Percentiles rank a stretch among this genome's conserved stretches.
Evolutionary conservation across 495 filamentous ascomycete genomes (phyloP).

Genomic region (Filosporella fistucella): DNA sequence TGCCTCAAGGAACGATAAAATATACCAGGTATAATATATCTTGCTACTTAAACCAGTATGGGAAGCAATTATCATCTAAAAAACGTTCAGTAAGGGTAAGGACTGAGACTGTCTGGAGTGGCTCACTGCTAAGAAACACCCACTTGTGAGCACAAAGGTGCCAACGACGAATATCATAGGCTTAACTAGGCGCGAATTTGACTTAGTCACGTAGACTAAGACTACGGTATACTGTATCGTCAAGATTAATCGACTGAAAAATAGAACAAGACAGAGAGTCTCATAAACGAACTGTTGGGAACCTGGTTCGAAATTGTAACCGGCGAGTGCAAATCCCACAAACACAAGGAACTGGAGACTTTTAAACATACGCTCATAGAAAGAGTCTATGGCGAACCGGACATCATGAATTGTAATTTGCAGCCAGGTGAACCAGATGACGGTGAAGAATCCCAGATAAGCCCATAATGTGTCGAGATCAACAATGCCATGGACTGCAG

Average conservation of each 20-base stretch:
- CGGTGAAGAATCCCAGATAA: constrained; percentile 58
- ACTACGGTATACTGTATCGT: not conserved
- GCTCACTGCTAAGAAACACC: not conserved
- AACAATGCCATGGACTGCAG: constrained; percentile 48
- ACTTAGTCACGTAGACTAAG: constrained; percentile 1
- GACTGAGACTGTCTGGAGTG: too few species aligned
- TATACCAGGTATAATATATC: not conserved
- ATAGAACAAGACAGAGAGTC: not conserved
- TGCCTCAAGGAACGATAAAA: not conserved
- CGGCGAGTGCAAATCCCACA: constrained; percentile 48
- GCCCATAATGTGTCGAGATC: constrained; percentile 23
- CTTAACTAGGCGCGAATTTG: not conserved
- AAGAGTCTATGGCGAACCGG: constrained; percentile 58
- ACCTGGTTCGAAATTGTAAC: not conserved
- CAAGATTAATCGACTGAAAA: not conserved
- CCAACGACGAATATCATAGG: not conserved
- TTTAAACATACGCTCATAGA: constrained; percentile 60
- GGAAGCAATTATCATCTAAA: not conserved
- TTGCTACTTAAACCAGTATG: not conserved
- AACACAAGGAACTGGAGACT: constrained; percentile 56
- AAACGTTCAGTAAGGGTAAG: not conserved
- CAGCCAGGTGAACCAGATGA: constrained; percentile 70
- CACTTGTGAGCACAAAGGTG: not conserved
- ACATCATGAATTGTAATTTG: constrained; percentile 62
- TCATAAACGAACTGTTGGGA: not conserved